Evolutionary conservation across 345 rosid genomes (phyloP), one percentile per base, ranked within the genome.

Genomic region (Pelargonium nanum): DNA sequence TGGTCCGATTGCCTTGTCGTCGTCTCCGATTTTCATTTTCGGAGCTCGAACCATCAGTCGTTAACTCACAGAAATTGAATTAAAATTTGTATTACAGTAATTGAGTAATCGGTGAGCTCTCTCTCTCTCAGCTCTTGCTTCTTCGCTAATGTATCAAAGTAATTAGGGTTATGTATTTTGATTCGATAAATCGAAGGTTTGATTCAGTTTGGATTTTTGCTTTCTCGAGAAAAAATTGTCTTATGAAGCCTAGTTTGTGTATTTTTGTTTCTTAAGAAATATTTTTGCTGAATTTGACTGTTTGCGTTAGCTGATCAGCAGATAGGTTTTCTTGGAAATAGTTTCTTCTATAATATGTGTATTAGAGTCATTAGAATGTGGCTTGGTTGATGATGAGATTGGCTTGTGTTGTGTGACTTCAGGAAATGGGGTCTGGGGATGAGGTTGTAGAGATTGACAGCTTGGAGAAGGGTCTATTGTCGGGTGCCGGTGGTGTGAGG

Each of bases 361-460:
- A 28, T 28, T 28, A 8, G 8, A 28, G 34, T 28, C n/a, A 28
- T 34, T 34, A 15, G 13, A 34, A 3, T 34, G 6, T 28, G 32
- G 32, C 12, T 34, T 34, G 4, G 45, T 34, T 9, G 13, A 34
- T 34, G 45, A 15, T 34, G 45, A 34, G 45, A 15, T 34, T 34
- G 13, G 45, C 13, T 10, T 60, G 12, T 65, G 51, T 57, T 28
- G 22, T 34, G 6, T 9, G n/a, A 21, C 5, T 56, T 21, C 58
- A 72, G 83, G 45, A 55, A 7, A 80, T 82, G 91, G 83, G 73
- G 6, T 32, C 78, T 3, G 68, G 70, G 4, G 83, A 75, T 22
- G 81, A 77, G 67, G 85, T 70, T 21, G 83, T 52, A 45, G 84
- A 83, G 69, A 79, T 78, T 57, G 86, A 85, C 54, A 68, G 78